A percentile compares a stretch with the other conserved stretches of the same genome.
Conservation (phyloP, 495 filamentous ascomycete genomes). For the Podospora anserina region DNA sequence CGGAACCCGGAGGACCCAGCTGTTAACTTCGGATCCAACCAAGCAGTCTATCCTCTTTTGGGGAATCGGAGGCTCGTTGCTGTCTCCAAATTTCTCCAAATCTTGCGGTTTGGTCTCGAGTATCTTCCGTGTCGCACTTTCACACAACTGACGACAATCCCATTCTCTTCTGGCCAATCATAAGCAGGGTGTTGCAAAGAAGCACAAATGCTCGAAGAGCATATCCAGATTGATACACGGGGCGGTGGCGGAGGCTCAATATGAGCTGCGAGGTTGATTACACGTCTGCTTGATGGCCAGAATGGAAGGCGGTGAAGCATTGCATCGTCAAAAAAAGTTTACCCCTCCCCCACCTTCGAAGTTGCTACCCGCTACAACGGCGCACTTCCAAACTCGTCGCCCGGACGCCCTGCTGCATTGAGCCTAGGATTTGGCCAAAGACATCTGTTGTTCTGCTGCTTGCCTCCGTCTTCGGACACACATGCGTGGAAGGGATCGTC, state of each 20-base stretch:
- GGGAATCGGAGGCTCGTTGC: not conserved
- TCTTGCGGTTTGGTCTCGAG: not conserved
- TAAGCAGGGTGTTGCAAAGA: not conserved
- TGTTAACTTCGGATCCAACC: not conserved
- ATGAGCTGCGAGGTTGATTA: not conserved
- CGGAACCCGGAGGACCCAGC: not conserved
- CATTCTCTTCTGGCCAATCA: too few relatives aligned
- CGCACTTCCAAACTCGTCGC: not conserved
- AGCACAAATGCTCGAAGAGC: not conserved
- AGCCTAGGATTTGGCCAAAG: slow-evolving; percentile 5
- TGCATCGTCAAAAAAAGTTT: slow-evolving; percentile 9
- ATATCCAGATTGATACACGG: not conserved
- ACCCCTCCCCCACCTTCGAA: slow-evolving; percentile 19
- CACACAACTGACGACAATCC: not conserved
- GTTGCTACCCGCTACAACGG: not conserved
- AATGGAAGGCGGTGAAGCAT: slow-evolving; percentile 15
- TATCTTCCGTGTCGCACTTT: not conserved
- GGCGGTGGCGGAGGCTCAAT: not conserved
- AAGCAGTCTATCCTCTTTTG: not conserved
- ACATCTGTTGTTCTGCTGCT: not conserved
- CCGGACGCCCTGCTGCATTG: slow-evolving; percentile 7
- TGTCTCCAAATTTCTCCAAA: not conserved
- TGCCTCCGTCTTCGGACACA: slow-evolving; percentile 20
- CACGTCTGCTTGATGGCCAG: not conserved
- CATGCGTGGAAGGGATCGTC: slow-evolving; percentile 16